phyloP scores from a whole-genome alignment of 805 yeast species.

The Saccharomyces mikatae region DNA sequence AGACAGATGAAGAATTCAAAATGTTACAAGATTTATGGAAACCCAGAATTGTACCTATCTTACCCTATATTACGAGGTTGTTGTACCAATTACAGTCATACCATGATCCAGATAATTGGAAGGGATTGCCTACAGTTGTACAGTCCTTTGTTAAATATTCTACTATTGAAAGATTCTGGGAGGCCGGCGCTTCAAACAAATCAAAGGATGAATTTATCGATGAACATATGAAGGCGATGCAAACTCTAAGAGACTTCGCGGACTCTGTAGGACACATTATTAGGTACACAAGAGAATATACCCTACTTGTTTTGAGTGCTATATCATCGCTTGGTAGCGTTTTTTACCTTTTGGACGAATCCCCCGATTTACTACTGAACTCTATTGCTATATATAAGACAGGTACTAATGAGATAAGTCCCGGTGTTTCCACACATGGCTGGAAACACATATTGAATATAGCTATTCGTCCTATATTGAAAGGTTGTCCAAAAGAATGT shows the following conservation, averaged over 20 bases:
- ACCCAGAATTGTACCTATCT: conserved; percentile 83
- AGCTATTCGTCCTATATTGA: conserved; percentile 76
- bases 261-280: conserved; percentile 95
- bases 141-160: conserved; percentile 86
- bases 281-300: conserved; percentile 92
- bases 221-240: conserved; percentile 89
- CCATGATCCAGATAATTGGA: conserved; percentile 91
- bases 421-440: conserved; percentile 86
- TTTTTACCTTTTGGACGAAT: conserved; percentile 74
- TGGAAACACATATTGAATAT: conserved; percentile 96
- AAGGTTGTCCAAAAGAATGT: conserved; percentile 73
- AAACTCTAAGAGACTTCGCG: conserved; percentile 91
- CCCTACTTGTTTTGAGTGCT: conserved; percentile 81
- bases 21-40: conserved; percentile 71
- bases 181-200: conserved; percentile 91
- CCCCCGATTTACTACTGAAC: conserved; percentile 69
- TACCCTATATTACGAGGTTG: conserved; percentile 83
- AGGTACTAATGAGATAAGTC: conserved; percentile 39
- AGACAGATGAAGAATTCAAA: conserved; percentile 66
- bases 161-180: conserved; percentile 95
- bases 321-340: conserved; percentile 86
- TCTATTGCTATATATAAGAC: conserved; percentile 67
- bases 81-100: conserved; percentile 88
- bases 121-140: conserved; percentile 75
- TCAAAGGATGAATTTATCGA: conserved; percentile 89